Evolutionary conservation across 148 eudicot species (phyloP).

Genomic region (Dysphania ambrosioides): DNA sequence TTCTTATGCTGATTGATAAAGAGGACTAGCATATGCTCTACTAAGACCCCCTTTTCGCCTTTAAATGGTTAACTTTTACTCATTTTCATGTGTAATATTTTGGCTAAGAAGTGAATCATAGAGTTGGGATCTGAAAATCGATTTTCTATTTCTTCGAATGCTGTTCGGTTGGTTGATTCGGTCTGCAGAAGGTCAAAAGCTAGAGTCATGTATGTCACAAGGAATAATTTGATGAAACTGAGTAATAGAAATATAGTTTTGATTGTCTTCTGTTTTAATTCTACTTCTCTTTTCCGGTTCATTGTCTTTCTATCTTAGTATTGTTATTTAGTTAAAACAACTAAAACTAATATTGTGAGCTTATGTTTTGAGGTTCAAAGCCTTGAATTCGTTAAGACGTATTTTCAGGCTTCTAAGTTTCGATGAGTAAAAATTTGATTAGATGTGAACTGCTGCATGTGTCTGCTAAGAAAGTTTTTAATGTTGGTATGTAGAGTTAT

Average conservation of each 20-base stretch:
- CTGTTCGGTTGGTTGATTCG: too few relatives aligned
- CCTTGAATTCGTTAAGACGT: too few relatives aligned
- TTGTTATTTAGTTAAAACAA: background rate
- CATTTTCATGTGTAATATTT: too few relatives aligned
- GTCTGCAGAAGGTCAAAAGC: background rate
- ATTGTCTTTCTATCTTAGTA: background rate
- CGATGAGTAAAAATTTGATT: background rate
- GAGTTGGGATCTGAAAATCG: too few relatives aligned
- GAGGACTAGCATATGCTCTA: too few relatives aligned
- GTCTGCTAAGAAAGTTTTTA: background rate
- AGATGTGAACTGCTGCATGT: background rate
- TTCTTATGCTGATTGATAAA: too few relatives aligned
- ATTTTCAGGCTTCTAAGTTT: too few relatives aligned
- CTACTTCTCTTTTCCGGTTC: background rate
- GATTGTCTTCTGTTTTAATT: background rate
- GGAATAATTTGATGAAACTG: background rate
- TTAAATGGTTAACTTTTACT: too few relatives aligned
- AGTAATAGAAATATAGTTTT: background rate
- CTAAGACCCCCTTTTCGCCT: too few relatives aligned
- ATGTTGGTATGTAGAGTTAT: background rate
- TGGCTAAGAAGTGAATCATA: too few relatives aligned
- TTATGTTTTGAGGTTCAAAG: background rate
- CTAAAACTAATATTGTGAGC: background rate
- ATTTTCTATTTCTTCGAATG: too few relatives aligned
- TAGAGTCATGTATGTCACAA: background rate